These are phyloP conservation scores for Coprinopsis sp. DNA, from an alignment of 768 basidiomycete genomes.

Conservation along the genomic window DNA sequence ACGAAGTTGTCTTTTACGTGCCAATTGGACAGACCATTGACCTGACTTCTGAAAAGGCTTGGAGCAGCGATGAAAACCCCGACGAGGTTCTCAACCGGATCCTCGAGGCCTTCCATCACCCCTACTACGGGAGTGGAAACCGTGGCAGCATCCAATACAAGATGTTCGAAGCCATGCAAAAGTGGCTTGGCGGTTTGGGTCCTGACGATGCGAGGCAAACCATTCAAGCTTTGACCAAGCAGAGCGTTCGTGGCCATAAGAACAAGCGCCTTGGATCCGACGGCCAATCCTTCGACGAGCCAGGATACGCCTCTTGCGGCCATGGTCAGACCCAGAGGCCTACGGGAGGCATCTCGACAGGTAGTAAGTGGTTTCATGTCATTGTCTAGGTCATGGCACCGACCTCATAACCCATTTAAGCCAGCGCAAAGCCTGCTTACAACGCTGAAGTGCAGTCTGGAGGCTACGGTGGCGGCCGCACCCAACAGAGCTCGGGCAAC, in stretches of 20 bases:
- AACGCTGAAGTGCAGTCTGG: background rate
- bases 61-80: constrained; percentile 42
- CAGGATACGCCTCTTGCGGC: constrained; percentile 33
- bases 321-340: constrained; percentile 18
- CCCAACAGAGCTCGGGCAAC: background rate
- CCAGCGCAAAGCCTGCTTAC: background rate
- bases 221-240: constrained; percentile 50
- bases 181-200: constrained; percentile 48
- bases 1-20: constrained; percentile 8
- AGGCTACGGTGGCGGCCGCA: constrained; percentile 5
- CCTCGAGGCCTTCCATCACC: constrained; percentile 66
- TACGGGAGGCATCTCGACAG: too few species aligned
- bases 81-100: constrained; percentile 46
- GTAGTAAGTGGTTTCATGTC: too few species aligned
- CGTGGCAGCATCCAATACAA: constrained; percentile 53
- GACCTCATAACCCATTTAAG: background rate
- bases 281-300: constrained; percentile 31
- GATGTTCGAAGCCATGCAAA: constrained; percentile 55
- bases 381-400: constrained; percentile 2
- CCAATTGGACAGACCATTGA: background rate
- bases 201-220: constrained; percentile 39
- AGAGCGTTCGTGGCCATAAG: constrained; percentile 49
- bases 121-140: constrained; percentile 52
- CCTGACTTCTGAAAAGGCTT: constrained; percentile 30
- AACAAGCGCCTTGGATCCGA: constrained; percentile 56